Base-by-base conservation (phyloP, 2,329 filamentous ascomycete species). In the Fusarium subglutinans region DNA sequence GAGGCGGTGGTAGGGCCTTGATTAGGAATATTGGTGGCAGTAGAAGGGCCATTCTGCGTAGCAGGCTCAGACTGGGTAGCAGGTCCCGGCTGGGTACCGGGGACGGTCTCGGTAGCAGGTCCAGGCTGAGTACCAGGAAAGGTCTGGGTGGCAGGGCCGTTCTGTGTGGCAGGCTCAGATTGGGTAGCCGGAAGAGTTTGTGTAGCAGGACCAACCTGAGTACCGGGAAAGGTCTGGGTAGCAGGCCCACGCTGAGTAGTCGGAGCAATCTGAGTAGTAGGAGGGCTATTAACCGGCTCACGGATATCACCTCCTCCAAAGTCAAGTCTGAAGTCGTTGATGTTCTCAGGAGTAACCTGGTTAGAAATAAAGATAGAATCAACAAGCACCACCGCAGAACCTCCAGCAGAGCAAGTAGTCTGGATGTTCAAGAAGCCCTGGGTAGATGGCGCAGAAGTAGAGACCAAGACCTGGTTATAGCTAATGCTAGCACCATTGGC, bases 291-390 rank as follows among this genome's bases (percentile, higher is more conserved):
- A 1, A n/a, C 40, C 15, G 69, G 57, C 24, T 64, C 38, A 24
- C 47, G 65, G 11, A 73, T 28, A n/a, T 40, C 50, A 11, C 70
- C 70, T 18, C 66, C 70, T 22, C 71, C 71, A 45, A 70, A 77
- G 38, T 70, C 66, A 40, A 77, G 62, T 5, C 50, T 28, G 18
- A 64, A 67, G 22, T 65, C 30, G 15, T 48, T 51, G 15, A 76
- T 76, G 43, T 66, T 76, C n/a, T 63, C 55, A 13, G 67, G 63
- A 12, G 74, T 76, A 20, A 76, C 74, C 38, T 75, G 54, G 56
- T 76, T 75, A 5, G 74, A 76, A 4, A 76, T 48, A 37, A 76
- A 76, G 53, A 76, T 62, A 1, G 74, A 72, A 22, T 76, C 74
- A 7, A 76, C 28, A 10, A 74, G 60, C 6, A 77, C 38, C 0